Conservation (phyloP, 441 rosid genomes). For the Gossypium laxum region DNA sequence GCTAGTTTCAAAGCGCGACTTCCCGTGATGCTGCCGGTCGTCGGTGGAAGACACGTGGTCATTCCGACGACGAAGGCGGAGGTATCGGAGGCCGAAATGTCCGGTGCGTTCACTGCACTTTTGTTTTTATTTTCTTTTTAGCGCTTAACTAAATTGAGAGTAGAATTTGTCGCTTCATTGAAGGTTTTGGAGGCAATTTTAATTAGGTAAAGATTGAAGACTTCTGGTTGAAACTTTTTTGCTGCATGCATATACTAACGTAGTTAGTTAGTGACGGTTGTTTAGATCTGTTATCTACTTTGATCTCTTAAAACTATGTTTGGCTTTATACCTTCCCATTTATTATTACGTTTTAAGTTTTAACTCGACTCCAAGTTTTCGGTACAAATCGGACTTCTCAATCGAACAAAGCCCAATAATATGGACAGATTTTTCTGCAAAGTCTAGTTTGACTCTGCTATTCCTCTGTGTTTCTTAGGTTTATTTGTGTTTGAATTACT, state of each 20-base stretch:
- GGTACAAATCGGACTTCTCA: neutral
- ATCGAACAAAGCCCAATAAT: neutral
- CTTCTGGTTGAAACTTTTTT: neutral
- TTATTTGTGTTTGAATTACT: neutral
- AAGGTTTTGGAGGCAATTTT: slow-evolving; percentile 5
- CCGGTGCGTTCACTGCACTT: slow-evolving; percentile 31
- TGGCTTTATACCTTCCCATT: neutral
- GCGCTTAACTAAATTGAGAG: neutral
- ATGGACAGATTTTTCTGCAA: neutral
- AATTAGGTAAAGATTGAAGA: neutral
- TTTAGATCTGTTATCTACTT: neutral
- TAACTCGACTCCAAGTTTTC: neutral
- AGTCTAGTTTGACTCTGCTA: neutral
- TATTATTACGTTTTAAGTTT: neutral
- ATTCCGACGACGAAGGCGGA: slow-evolving; percentile 47
- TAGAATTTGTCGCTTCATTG: neutral
- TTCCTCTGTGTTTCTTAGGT: neutral
- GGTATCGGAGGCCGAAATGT: slow-evolving; percentile 37
- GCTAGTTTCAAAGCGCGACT: slow-evolving; percentile 41
- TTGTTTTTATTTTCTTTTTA: neutral
- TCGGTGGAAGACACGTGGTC: slow-evolving; percentile 64
- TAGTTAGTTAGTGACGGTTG: neutral
- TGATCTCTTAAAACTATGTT: neutral
- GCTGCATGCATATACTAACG: neutral
- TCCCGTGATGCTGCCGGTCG: slow-evolving; percentile 50